Percentiles rank a stretch among this genome's conserved stretches.
Conservation (phyloP, 768 basidiomycete genomes). For the Termitomyces sp. region DNA sequence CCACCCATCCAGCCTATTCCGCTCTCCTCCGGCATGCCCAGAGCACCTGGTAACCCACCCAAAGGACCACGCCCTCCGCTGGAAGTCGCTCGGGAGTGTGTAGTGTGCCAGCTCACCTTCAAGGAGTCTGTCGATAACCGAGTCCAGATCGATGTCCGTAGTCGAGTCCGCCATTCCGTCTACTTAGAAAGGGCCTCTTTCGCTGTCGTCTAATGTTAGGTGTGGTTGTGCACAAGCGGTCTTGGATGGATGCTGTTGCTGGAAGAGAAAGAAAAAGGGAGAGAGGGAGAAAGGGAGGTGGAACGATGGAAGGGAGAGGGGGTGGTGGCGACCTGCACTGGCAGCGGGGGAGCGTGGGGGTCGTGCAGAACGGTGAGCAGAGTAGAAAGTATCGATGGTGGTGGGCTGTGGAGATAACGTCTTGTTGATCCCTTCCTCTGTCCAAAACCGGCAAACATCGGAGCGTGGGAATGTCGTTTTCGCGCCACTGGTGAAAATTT, state of each 20-base stretch:
- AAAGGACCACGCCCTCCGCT: background rate
- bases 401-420: constrained; percentile 42
- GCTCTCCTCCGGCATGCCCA: background rate
- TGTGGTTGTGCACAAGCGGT: constrained; percentile 1
- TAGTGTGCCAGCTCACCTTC: constrained; percentile 69
- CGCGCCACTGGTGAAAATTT: constrained; percentile 14
- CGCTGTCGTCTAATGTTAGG: constrained; percentile 4
- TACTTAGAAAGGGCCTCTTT: constrained; percentile 10
- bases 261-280: constrained; percentile 9
- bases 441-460: constrained; percentile 37
- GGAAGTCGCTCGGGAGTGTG: background rate
- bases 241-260: constrained; percentile 7
- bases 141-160: constrained; percentile 97
- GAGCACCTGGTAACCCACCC: constrained; percentile 1
- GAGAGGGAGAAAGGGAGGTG: constrained; percentile 3
- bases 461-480: constrained; percentile 32
- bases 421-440: constrained; percentile 23
- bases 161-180: constrained; percentile 66
- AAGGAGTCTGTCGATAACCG: constrained; percentile 95
- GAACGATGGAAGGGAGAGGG: constrained; percentile 3
- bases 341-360: constrained; percentile 11
- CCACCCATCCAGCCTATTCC: background rate
- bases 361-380: constrained; percentile 11
- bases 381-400: constrained; percentile 35
- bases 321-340: constrained; percentile 10